Conservation (phyloP, 1,139 yeast species). For the Taphrina pruni region DNA sequence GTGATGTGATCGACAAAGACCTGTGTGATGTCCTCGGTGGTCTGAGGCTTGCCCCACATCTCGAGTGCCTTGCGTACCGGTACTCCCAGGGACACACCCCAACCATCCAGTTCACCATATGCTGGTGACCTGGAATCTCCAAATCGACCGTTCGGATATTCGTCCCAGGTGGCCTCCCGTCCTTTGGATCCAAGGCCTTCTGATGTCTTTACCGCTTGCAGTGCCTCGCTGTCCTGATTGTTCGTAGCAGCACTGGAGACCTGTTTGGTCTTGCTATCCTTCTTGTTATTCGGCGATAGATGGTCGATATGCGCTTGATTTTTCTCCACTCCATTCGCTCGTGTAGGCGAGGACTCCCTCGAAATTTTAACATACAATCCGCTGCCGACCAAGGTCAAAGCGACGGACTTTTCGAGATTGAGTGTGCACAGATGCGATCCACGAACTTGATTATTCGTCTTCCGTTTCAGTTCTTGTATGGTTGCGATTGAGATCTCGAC, state of each 20-base stretch:
- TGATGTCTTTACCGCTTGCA: constrained; percentile 28
- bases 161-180: constrained; percentile 97
- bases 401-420: constrained; percentile 88
- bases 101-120: constrained; percentile 96
- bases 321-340: neutral
- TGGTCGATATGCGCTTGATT: constrained; percentile 1
- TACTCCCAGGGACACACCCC: constrained; percentile 86
- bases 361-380: constrained; percentile 38
- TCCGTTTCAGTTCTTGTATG: constrained; percentile 61
- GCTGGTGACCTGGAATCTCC: constrained; percentile 97
- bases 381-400: constrained; percentile 75
- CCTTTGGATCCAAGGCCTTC: constrained; percentile 59
- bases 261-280: neutral
- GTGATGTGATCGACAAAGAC: constrained; percentile 77
- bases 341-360: constrained; percentile 30
- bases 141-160: constrained; percentile 95
- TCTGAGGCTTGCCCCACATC: constrained; percentile 83
- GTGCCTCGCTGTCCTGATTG: neutral
- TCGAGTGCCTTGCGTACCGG: constrained; percentile 71
- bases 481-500: constrained; percentile 73
- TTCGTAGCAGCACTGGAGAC: neutral
- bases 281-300: neutral
- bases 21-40: constrained; percentile 65
- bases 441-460: constrained; percentile 61
- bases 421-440: constrained; percentile 92